phyloP scores from a whole-genome alignment of 805 yeast genomes.

The Teunomyces stri region DNA sequence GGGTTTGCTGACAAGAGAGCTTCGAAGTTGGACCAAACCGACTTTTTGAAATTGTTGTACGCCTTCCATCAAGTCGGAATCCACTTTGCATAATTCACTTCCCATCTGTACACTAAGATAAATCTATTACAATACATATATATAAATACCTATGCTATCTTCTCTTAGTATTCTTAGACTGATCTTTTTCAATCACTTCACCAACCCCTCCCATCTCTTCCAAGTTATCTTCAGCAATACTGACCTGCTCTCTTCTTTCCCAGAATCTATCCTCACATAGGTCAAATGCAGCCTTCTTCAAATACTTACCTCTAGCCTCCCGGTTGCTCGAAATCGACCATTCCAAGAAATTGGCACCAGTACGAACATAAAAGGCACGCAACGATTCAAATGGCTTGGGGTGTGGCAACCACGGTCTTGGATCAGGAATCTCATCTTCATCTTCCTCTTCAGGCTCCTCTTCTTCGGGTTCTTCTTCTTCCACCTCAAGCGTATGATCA shows the following conservation, averaged over 20 bases:
- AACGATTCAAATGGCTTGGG: slow-evolving; percentile 90
- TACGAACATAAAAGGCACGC: slow-evolving; percentile 79
- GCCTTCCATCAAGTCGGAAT: slow-evolving; percentile 97
- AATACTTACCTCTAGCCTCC: slow-evolving; percentile 83
- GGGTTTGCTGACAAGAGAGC: slow-evolving; percentile 84
- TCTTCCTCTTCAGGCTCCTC: slow-evolving; percentile 54
- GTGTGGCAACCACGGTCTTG: slow-evolving; percentile 95
- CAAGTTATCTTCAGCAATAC: slow-evolving; percentile 81
- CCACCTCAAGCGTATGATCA: slow-evolving; percentile 47
- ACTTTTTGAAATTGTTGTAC: slow-evolving; percentile 77
- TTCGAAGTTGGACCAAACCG: slow-evolving; percentile 92
- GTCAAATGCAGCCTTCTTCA: slow-evolving; percentile 87
- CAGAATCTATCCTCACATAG: slow-evolving; percentile 95
- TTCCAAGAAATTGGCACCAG: slow-evolving; percentile 82
- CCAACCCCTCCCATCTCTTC: slow-evolving; percentile 92
- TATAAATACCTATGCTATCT: slow-evolving; percentile 35
- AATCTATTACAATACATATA: background rate
- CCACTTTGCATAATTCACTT: slow-evolving; percentile 70
- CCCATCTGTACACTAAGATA: slow-evolving; percentile 5
- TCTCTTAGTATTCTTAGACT: slow-evolving; percentile 43
- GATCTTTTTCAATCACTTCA: slow-evolving; percentile 76
- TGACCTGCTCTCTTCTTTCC: slow-evolving; percentile 94
- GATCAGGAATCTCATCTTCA: slow-evolving; percentile 78
- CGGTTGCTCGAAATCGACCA: slow-evolving; percentile 90
- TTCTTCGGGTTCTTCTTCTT: slow-evolving; percentile 57